These are phyloP conservation scores for Ceratocystis alfenasii DNA, from an alignment of 2,329 filamentous ascomycete species.

Conservation along the genomic window DNA sequence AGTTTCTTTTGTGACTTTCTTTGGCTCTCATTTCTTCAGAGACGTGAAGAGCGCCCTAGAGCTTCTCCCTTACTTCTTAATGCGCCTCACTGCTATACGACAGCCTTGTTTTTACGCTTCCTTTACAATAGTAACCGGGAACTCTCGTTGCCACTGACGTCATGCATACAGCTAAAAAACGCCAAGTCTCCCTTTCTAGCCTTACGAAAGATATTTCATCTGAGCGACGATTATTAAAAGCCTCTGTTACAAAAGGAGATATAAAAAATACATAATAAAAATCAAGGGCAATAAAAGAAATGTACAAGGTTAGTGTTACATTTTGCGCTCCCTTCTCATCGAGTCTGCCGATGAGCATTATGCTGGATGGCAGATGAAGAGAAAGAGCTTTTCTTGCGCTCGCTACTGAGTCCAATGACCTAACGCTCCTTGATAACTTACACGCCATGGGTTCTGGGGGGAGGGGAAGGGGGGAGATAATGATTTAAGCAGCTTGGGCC, in stretches of 20 bases:
- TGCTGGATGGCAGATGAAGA: too few relatives aligned
- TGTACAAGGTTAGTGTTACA: conserved; percentile 21
- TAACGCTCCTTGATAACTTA: background rate
- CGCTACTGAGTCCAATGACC: background rate
- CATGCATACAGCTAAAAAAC: background rate
- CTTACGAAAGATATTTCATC: too few relatives aligned
- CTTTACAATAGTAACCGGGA: background rate
- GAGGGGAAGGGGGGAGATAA: too few relatives aligned
- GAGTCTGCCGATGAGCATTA: background rate
- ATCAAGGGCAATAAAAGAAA: background rate
- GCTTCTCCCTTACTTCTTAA: too few relatives aligned
- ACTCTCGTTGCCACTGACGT: background rate
- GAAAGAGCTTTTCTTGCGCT: too few relatives aligned
- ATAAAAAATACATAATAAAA: conserved; percentile 8
- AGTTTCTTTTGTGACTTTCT: background rate
- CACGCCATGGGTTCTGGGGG: background rate
- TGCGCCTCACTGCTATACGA: too few relatives aligned
- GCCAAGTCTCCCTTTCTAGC: too few relatives aligned
- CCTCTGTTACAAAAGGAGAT: background rate
- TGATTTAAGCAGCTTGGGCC: background rate
- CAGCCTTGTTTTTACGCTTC: background rate
- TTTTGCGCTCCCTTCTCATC: background rate
- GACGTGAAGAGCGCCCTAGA: too few relatives aligned
- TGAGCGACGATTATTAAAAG: background rate
- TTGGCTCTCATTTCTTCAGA: background rate